These are phyloP conservation scores for Rhinocladiella mackenziei DNA, from an alignment of 2,329 filamentous ascomycete genomes.

Conservation along the genomic window DNA sequence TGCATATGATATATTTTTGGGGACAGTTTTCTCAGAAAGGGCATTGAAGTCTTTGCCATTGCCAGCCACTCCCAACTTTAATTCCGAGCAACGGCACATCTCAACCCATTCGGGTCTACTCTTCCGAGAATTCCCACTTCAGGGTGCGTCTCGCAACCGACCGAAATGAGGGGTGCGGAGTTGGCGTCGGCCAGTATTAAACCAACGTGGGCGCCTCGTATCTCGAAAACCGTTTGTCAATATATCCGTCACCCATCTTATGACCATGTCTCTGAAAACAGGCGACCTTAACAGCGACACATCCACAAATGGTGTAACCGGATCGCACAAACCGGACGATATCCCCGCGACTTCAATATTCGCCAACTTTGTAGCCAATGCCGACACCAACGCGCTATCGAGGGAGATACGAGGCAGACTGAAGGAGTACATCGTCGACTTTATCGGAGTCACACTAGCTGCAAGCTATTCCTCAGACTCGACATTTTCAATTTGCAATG, in stretches of 20 bases:
- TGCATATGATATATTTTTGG: too few relatives aligned
- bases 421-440: slow-evolving; percentile 28
- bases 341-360: slow-evolving; percentile 23
- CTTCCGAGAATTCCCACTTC: too few relatives aligned
- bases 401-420: slow-evolving; percentile 17
- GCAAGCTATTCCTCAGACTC: slow-evolving; percentile 24
- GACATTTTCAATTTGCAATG: slow-evolving; percentile 21
- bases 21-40: too few relatives aligned
- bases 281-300: background rate
- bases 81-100: background rate
- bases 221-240: too few relatives aligned
- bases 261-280: too few relatives aligned
- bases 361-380: slow-evolving; percentile 19
- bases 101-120: too few relatives aligned
- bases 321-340: slow-evolving; percentile 1
- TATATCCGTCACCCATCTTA: too few relatives aligned
- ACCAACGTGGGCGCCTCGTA: too few relatives aligned
- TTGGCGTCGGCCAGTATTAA: too few relatives aligned
- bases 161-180: background rate
- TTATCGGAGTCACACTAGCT: slow-evolving; percentile 25
- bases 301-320: slow-evolving; percentile 6
- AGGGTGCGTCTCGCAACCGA: too few relatives aligned
- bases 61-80: too few relatives aligned
- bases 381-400: slow-evolving; percentile 16
- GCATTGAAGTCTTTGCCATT: too few relatives aligned